These are phyloP conservation scores for Lodderomyces margitis DNA, from an alignment of 1,139 yeast genomes.

Conservation along the genomic window DNA sequence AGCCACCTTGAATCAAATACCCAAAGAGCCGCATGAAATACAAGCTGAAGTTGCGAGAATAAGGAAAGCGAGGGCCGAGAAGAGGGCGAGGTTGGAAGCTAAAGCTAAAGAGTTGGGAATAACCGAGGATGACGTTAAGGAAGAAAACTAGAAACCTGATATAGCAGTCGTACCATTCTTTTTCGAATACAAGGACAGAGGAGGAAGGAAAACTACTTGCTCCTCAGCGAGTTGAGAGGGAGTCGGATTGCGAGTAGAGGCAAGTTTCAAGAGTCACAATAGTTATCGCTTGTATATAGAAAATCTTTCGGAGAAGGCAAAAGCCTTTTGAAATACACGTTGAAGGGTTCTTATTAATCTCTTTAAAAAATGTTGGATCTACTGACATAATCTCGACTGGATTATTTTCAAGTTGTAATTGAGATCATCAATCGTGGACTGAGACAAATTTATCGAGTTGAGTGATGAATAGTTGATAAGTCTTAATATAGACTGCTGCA, in stretches of 20 bases:
- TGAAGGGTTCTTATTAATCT: too few species aligned
- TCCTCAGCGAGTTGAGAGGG: too few species aligned
- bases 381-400: conserved; percentile 15
- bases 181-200: too few species aligned
- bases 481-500: conserved; percentile 20
- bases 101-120: conserved; percentile 69
- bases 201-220: too few species aligned
- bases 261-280: background rate
- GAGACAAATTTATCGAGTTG: conserved; percentile 23
- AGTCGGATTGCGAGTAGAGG: background rate
- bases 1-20: conserved; percentile 81
- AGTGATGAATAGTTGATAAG: conserved; percentile 23
- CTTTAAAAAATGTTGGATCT: too few species aligned
- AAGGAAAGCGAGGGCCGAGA: conserved; percentile 69
- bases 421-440: conserved; percentile 28
- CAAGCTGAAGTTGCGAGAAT: conserved; percentile 88
- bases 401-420: conserved; percentile 21
- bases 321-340: too few species aligned
- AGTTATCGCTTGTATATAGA: background rate
- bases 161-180: too few species aligned
- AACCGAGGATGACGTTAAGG: conserved; percentile 27
- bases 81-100: conserved; percentile 70
- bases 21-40: conserved; percentile 89
- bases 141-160: conserved; percentile 3
- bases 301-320: background rate